Percentiles rank a stretch among this genome's conserved stretches.
These are phyloP conservation scores for Dendrobium officinale DNA, from an alignment of 106 monocot species.

Conservation along the genomic window DNA sequence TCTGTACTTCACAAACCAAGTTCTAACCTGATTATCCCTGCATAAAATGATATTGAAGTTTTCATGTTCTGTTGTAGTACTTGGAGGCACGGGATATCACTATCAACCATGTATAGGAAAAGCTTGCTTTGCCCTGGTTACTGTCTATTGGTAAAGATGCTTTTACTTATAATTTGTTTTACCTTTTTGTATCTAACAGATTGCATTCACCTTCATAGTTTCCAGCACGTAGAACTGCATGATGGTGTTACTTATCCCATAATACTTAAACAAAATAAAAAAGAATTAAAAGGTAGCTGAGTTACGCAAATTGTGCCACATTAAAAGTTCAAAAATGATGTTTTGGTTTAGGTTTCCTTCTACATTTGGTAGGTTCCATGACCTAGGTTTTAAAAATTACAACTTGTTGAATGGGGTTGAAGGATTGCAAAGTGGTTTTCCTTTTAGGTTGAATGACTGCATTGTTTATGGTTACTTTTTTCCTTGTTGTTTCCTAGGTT, in stretches of 20 bases:
- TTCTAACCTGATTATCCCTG: conserved; percentile 1
- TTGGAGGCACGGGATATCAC: conserved; percentile 95
- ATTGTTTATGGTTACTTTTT: neutral
- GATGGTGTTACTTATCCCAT: neutral
- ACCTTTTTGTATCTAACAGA: neutral
- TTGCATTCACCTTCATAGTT: neutral
- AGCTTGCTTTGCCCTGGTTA: conserved; percentile 90
- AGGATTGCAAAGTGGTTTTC: neutral
- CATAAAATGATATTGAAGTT: neutral
- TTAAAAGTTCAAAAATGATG: neutral
- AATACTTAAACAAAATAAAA: neutral
- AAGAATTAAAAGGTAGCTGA: neutral
- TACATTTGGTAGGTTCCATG: neutral
- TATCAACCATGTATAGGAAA: conserved; percentile 89
- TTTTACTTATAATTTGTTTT: neutral
- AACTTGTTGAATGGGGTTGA: neutral
- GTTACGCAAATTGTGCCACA: neutral
- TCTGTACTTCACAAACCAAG: neutral
- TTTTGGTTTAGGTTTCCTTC: neutral
- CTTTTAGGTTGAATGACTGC: neutral
- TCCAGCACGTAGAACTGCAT: neutral
- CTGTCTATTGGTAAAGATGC: conserved; percentile 60
- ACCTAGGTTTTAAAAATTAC: neutral
- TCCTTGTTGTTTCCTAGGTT: neutral
- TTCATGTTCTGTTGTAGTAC: conserved; percentile 49